phyloP scores from a whole-genome alignment of 257 asterid genomes.

The Galeopsis tetrahit region DNA sequence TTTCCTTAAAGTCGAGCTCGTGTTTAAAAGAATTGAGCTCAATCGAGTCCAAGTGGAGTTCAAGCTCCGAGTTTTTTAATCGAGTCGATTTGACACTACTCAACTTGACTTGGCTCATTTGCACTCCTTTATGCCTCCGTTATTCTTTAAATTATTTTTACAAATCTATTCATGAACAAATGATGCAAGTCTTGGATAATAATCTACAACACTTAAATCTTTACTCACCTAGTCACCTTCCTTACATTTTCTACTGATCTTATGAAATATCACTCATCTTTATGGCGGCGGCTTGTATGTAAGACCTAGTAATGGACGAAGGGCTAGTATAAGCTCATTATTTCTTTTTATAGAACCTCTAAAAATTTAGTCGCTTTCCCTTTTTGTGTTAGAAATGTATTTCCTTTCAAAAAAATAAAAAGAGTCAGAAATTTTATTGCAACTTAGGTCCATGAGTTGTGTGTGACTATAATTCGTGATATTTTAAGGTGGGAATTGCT shows the following conservation, averaged over 20 bases:
- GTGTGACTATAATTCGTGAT: neutral
- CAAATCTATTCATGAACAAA: conserved; percentile 1
- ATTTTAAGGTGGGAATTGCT: conserved; percentile 75
- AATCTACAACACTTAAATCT: too few species aligned
- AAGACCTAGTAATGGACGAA: conserved; percentile 7
- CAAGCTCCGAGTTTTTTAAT: too few species aligned
- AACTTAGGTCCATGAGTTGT: neutral
- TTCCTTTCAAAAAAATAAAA: too few species aligned
- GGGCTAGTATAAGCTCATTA: neutral
- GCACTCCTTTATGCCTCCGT: too few species aligned
- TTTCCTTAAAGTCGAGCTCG: too few species aligned
- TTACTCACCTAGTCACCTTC: too few species aligned
- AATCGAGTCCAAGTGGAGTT: too few species aligned
- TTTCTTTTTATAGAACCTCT: neutral
- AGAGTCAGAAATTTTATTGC: conserved; percentile 2
- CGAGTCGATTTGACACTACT: too few species aligned
- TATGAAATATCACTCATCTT: neutral
- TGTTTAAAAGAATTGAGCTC: too few species aligned
- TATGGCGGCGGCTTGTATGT: neutral
- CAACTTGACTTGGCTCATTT: too few species aligned
- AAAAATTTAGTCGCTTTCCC: neutral
- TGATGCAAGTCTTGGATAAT: too few species aligned
- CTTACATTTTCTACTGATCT: neutral
- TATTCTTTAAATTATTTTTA: neutral
- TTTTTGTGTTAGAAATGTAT: neutral